These are phyloP conservation scores for Salvia splendens DNA, from an alignment of 257 asterid genomes.

Conservation along the genomic window DNA sequence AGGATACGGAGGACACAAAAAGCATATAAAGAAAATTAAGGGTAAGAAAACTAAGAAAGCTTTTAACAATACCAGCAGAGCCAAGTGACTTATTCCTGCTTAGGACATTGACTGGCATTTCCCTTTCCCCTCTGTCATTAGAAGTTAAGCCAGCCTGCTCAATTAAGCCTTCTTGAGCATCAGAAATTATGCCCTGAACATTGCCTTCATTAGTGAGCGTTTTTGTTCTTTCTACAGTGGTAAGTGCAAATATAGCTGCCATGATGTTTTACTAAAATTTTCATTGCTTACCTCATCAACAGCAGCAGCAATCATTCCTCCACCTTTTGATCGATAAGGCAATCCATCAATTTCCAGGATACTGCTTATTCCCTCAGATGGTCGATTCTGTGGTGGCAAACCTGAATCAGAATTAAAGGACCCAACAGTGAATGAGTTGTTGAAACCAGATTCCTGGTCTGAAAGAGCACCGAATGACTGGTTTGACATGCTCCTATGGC, in stretches of 20 bases:
- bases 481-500: constrained; percentile 49
- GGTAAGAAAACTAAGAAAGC: neutral
- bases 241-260: constrained; percentile 10
- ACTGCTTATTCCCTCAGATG: constrained; percentile 43
- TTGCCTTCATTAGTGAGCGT: constrained; percentile 38
- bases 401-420: constrained; percentile 64
- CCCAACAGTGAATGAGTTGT: constrained; percentile 52
- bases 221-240: constrained; percentile 26
- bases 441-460: constrained; percentile 55
- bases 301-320: constrained; percentile 45
- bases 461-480: constrained; percentile 47
- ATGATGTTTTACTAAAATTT: constrained; percentile 17
- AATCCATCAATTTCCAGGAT: constrained; percentile 51
- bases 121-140: constrained; percentile 38
- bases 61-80: constrained; percentile 49
- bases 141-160: constrained; percentile 43
- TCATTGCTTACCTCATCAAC: constrained; percentile 50
- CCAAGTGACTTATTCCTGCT: constrained; percentile 56
- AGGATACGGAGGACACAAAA: constrained; percentile 6
- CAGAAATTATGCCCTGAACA: constrained; percentile 57
- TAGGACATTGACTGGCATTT: constrained; percentile 44
- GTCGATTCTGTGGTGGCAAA: constrained; percentile 46
- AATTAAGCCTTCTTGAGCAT: constrained; percentile 49
- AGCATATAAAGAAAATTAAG: neutral
- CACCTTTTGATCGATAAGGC: constrained; percentile 53